phyloP scores from a whole-genome alignment of 1,284 basidiomycete genomes.

The Waitea zeae region DNA sequence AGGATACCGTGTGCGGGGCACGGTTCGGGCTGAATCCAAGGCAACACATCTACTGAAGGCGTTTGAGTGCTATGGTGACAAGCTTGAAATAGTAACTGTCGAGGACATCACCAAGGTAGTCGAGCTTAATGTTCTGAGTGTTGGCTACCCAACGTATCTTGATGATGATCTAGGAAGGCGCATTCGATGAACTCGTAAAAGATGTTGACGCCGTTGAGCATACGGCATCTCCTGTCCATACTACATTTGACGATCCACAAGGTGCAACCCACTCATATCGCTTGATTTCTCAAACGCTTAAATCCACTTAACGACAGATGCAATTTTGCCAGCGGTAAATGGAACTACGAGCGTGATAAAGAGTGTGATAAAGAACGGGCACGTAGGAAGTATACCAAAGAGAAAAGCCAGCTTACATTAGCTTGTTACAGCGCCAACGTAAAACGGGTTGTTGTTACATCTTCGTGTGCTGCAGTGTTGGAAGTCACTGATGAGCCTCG shows the following conservation, averaged over 20 bases:
- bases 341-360: slow-evolving; percentile 43
- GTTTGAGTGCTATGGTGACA: slow-evolving; percentile 24
- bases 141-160: neutral
- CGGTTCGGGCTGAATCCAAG: slow-evolving; percentile 34
- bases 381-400: too few species aligned
- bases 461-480: slow-evolving; percentile 33
- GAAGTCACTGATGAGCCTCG: slow-evolving; percentile 9
- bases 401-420: too few species aligned
- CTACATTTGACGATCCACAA: slow-evolving; percentile 16
- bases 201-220: slow-evolving; percentile 25
- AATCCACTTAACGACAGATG: slow-evolving; percentile 6
- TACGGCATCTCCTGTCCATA: slow-evolving; percentile 25
- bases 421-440: slow-evolving; percentile 19
- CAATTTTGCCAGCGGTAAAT: slow-evolving; percentile 36
- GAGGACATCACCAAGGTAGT: slow-evolving; percentile 35
- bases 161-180: slow-evolving; percentile 13
- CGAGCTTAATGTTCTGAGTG: too few species aligned
- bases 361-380: slow-evolving; percentile 33
- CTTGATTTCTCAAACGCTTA: slow-evolving; percentile 6
- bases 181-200: slow-evolving; percentile 22
- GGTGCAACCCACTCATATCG: slow-evolving; percentile 7
- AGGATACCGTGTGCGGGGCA: slow-evolving; percentile 33
- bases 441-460: slow-evolving; percentile 52
- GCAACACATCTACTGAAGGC: slow-evolving; percentile 27
- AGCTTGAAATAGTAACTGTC: slow-evolving; percentile 32